These are phyloP conservation scores for Dioscorea dumetorum DNA, from an alignment of 106 monocot species.

Conservation along the genomic window DNA sequence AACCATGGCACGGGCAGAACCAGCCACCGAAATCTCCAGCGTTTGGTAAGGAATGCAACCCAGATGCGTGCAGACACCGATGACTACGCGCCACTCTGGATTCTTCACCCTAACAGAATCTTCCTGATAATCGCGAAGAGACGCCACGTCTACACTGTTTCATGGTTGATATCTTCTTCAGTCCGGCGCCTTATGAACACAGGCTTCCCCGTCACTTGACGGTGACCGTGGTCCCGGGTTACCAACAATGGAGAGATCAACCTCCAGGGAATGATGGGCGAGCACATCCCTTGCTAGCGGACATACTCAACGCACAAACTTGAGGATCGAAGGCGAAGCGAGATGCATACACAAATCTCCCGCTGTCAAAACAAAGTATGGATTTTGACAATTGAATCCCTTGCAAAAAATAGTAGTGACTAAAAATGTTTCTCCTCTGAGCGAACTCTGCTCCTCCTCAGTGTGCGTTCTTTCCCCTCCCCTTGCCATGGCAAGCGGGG, in stretches of 20 bases:
- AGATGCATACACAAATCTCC: slow-evolving; percentile 76
- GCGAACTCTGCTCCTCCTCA: too few relatives aligned
- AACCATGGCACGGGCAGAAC: slow-evolving; percentile 93
- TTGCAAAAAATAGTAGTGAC: too few relatives aligned
- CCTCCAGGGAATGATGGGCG: slow-evolving; percentile 74
- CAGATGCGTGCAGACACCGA: slow-evolving; percentile 63
- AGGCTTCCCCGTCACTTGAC: slow-evolving; percentile 96
- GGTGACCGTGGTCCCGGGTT: slow-evolving; percentile 65
- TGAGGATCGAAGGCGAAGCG: slow-evolving; percentile 61
- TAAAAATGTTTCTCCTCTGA: too few relatives aligned
- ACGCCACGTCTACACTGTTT: slow-evolving; percentile 53
- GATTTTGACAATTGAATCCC: too few relatives aligned
- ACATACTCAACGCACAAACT: slow-evolving; percentile 84
- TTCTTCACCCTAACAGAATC: slow-evolving; percentile 60
- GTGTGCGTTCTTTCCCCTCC: too few relatives aligned
- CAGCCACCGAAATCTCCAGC: slow-evolving; percentile 79
- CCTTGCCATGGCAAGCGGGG: too few relatives aligned
- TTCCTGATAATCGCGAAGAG: slow-evolving; percentile 66
- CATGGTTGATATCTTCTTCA: slow-evolving; percentile 59
- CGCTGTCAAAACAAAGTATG: slow-evolving; percentile 61
- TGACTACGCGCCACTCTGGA: slow-evolving; percentile 82
- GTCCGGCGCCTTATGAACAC: slow-evolving; percentile 74
- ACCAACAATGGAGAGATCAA: slow-evolving; percentile 79
- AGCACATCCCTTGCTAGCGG: slow-evolving; percentile 77
- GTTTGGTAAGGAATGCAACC: slow-evolving; percentile 84